These are phyloP conservation scores for Clarireedia monteithiana DNA, from an alignment of 2,329 filamentous ascomycete species.

Conservation along the genomic window DNA sequence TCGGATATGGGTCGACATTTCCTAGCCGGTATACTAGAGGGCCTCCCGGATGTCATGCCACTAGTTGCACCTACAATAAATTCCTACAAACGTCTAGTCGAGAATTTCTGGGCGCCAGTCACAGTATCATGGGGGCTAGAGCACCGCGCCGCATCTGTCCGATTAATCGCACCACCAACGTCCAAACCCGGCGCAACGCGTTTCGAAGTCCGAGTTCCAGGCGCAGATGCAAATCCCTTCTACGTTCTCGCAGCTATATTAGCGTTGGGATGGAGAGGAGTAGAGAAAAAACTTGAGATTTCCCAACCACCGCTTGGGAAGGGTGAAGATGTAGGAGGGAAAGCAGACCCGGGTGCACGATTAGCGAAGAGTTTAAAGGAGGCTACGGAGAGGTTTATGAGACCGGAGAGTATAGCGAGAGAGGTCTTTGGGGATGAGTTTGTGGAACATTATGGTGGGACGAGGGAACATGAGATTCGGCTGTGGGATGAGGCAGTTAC, in stretches of 20 bases:
- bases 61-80: conserved; percentile 91
- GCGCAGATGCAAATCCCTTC: conserved; percentile 88
- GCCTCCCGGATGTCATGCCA: conserved; percentile 92
- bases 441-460: conserved; percentile 91
- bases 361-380: conserved; percentile 81
- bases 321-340: conserved; percentile 72
- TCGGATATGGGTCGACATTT: conserved; percentile 90
- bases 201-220: conserved; percentile 86
- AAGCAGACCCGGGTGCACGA: conserved; percentile 62
- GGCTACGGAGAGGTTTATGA: conserved; percentile 70
- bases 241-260: conserved; percentile 82
- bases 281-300: conserved; percentile 86
- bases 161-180: conserved; percentile 82
- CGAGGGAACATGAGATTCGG: conserved; percentile 81
- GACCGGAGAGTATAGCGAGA: conserved; percentile 75
- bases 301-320: conserved; percentile 75
- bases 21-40: conserved; percentile 80
- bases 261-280: conserved; percentile 80
- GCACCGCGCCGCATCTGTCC: conserved; percentile 85
- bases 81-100: conserved; percentile 94
- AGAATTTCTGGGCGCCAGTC: conserved; percentile 98
- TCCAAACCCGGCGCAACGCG: conserved; percentile 78
- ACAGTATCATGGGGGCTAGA: conserved; percentile 96
- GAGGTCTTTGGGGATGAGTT: conserved; percentile 93
- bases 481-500: conserved; percentile 95